A percentile compares a stretch with the other conserved stretches of the same genome.
Evolutionary conservation across 306 rosid genomes (phyloP).

Genomic region (Trifolium subterraneum): DNA sequence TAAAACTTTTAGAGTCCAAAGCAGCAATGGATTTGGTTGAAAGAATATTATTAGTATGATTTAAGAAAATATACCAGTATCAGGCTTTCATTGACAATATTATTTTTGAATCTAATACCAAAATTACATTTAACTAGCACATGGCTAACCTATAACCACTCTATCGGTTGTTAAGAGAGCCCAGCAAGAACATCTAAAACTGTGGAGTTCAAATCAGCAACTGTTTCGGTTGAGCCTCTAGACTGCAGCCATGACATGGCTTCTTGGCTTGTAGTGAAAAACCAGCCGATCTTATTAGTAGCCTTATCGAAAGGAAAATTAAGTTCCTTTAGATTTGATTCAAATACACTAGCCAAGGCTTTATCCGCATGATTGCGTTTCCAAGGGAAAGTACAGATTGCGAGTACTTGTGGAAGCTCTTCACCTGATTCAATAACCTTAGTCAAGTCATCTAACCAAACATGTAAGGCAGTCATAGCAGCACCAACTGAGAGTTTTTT

Average conservation of each 20-base stretch:
- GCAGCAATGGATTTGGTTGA: constrained; percentile 46
- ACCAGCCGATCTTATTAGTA: constrained; percentile 80
- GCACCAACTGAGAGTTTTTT: constrained; percentile 91
- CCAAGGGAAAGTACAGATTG: constrained; percentile 82
- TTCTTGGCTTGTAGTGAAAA: constrained; percentile 76
- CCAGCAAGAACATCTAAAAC: constrained; percentile 21
- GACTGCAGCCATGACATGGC: constrained; percentile 78
- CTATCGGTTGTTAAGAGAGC: constrained; percentile 23
- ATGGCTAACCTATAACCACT: constrained; percentile 34
- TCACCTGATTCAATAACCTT: constrained; percentile 66
- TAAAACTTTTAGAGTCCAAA: constrained; percentile 1
- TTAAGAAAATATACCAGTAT: background rate
- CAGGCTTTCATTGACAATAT: constrained; percentile 9
- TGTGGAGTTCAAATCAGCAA: constrained; percentile 35
- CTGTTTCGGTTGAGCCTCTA: constrained; percentile 53
- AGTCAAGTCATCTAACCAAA: constrained; percentile 84
- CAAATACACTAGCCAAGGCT: constrained; percentile 70
- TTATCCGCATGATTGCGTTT: constrained; percentile 70
- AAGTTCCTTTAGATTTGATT: constrained; percentile 77
- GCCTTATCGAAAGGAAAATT: constrained; percentile 82
- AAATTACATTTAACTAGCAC: constrained; percentile 2
- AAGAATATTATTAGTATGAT: background rate
- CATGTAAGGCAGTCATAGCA: constrained; percentile 75
- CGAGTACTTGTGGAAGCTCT: constrained; percentile 79
- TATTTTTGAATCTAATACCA: constrained; percentile 5